A percentile compares a stretch with the other conserved stretches of the same genome.
Evolutionary conservation across 2,329 filamentous ascomycete species (phyloP).

Genomic region (Pestalotiopsis sp.): DNA sequence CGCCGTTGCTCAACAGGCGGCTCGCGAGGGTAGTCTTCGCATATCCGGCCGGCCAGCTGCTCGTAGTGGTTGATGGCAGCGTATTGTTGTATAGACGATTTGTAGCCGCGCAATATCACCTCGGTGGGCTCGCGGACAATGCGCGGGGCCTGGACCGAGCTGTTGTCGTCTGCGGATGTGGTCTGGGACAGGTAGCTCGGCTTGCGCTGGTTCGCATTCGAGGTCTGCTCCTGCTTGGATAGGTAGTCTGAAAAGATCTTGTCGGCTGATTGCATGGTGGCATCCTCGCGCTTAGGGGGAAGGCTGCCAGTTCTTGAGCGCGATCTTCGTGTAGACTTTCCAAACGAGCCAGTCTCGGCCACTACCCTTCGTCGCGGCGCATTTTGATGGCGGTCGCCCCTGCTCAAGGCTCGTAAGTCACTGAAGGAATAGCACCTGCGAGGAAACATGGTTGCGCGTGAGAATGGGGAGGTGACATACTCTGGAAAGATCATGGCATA

Average conservation of each 20-base stretch:
- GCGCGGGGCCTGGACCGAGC: conserved; percentile 27
- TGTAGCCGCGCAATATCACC: conserved; percentile 83
- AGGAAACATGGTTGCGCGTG: background rate
- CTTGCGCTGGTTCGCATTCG: conserved; percentile 34
- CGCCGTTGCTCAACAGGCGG: conserved; percentile 72
- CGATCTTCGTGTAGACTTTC: conserved; percentile 66
- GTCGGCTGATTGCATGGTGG: conserved; percentile 63
- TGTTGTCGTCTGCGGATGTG: conserved; percentile 35
- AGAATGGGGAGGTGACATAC: conserved; percentile 40
- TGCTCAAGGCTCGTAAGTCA: conserved; percentile 28
- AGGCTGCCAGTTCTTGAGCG: conserved; percentile 61
- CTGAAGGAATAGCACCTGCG: background rate
- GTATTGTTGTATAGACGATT: conserved; percentile 69
- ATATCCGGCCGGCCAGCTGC: conserved; percentile 80
- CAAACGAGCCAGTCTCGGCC: conserved; percentile 67
- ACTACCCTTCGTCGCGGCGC: conserved; percentile 53
- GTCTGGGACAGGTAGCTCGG: conserved; percentile 23
- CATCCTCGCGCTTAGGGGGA: conserved; percentile 61
- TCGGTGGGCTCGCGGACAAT: conserved; percentile 59
- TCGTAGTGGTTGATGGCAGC: conserved; percentile 90
- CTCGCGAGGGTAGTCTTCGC: conserved; percentile 89
- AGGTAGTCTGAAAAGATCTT: conserved; percentile 64
- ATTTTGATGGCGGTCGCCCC: conserved; percentile 54
- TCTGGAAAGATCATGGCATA: conserved; percentile 69
- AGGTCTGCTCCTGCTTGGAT: conserved; percentile 44